phyloP scores from a whole-genome alignment of 352 stramenopile species.

The Phytophthora hibernalis region DNA sequence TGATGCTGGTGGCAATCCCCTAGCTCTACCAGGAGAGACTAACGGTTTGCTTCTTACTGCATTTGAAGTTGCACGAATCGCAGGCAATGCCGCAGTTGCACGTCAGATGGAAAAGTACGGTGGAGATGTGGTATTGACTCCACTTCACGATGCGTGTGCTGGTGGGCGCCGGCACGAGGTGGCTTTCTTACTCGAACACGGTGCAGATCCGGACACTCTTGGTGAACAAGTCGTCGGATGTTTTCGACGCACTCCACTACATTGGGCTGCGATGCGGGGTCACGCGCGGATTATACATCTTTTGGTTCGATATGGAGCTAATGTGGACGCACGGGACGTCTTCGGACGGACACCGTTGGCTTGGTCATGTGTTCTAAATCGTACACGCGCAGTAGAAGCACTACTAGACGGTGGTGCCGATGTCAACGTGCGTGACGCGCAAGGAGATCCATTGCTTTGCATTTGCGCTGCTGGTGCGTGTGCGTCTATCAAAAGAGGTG shows the following conservation, averaged over 20 bases:
- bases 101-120: slow-evolving; percentile 82
- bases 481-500: slow-evolving; percentile 35
- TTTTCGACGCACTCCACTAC: slow-evolving; percentile 74
- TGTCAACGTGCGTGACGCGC: slow-evolving; percentile 63
- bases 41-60: slow-evolving; percentile 58
- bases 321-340: slow-evolving; percentile 64
- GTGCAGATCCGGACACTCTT: slow-evolving; percentile 65
- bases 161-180: slow-evolving; percentile 65
- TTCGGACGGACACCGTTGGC: slow-evolving; percentile 76
- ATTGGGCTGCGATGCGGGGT: slow-evolving; percentile 85
- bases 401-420: slow-evolving; percentile 65
- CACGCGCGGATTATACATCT: slow-evolving; percentile 62
- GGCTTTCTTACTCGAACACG: slow-evolving; percentile 72
- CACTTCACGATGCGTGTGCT: slow-evolving; percentile 73
- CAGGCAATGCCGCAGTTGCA: slow-evolving; percentile 69
- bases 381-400: slow-evolving; percentile 60
- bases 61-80: slow-evolving; percentile 74
- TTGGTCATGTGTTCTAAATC: slow-evolving; percentile 81
- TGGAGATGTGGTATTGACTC: slow-evolving; percentile 78
- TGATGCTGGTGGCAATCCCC: slow-evolving; percentile 72
- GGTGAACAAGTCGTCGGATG: slow-evolving; percentile 77
- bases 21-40: slow-evolving; percentile 46
- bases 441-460: slow-evolving; percentile 72
- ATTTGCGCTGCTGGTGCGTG: slow-evolving; percentile 65
- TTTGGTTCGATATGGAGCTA: slow-evolving; percentile 65